A percentile compares a stretch with the other conserved stretches of the same genome.
Evolutionary conservation across 1,139 yeast genomes (phyloP).

Genomic region (Lodderomyces margitis): DNA sequence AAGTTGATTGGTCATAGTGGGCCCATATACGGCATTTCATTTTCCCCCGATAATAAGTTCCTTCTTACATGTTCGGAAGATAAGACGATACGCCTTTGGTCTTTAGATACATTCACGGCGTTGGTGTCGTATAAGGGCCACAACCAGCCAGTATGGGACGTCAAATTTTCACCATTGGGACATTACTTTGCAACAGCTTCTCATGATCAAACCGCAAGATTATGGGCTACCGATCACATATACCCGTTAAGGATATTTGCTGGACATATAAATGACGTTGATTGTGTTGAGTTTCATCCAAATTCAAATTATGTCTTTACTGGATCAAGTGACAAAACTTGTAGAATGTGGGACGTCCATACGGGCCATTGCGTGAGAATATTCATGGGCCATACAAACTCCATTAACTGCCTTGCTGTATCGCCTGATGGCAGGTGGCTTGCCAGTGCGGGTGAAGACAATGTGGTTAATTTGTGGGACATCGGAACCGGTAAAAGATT

Average conservation of each 20-base stretch:
- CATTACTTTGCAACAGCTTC: conserved; percentile 98
- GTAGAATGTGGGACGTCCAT: conserved; percentile 97
- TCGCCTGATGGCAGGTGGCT: conserved; percentile 97
- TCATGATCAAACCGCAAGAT: conserved; percentile 94
- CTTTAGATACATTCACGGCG: conserved; percentile 84
- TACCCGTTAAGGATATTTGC: conserved; percentile 95
- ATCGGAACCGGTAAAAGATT: conserved; percentile 85
- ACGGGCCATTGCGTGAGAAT: conserved; percentile 88
- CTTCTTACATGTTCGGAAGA: conserved; percentile 87
- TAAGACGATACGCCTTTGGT: conserved; percentile 90
- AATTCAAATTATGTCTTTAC: conserved; percentile 92
- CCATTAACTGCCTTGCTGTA: conserved; percentile 80
- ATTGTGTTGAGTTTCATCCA: conserved; percentile 93
- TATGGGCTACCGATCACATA: conserved; percentile 98
- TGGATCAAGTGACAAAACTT: conserved; percentile 92
- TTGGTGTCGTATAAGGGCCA: conserved; percentile 96
- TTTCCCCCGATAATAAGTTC: conserved; percentile 86
- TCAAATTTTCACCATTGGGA: conserved; percentile 88
- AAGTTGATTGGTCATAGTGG: conserved; percentile 92
- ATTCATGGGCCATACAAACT: conserved; percentile 92
- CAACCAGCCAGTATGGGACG: conserved; percentile 97
- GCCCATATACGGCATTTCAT: conserved; percentile 85
- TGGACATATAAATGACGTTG: conserved; percentile 96
- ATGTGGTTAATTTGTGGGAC: conserved; percentile 89
- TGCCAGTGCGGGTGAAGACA: conserved; percentile 94